Percentiles rank a stretch among this genome's conserved stretches.
Conservation (phyloP, 2,329 filamentous ascomycete genomes). For the Colletotrichum spinosum region DNA sequence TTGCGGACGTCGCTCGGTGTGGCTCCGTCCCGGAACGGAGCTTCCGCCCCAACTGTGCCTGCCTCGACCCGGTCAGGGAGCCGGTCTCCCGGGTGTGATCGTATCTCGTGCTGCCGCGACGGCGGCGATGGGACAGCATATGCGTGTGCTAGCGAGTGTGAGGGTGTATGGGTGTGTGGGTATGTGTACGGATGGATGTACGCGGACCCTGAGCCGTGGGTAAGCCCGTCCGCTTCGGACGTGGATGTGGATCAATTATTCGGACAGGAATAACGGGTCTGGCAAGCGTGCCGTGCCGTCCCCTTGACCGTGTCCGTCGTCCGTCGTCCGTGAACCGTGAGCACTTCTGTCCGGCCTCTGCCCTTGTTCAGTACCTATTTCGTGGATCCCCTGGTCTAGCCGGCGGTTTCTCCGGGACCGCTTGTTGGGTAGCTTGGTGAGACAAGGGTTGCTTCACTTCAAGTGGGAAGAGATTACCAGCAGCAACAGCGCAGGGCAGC, state of each 20-base stretch:
- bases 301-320: too few species aligned
- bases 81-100: conserved; percentile 18
- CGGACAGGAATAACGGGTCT: too few species aligned
- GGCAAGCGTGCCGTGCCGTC: too few species aligned
- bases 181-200: too few species aligned
- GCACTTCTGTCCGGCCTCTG: too few species aligned
- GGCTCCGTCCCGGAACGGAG: not conserved
- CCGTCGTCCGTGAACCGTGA: too few species aligned
- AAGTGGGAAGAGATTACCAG: too few species aligned
- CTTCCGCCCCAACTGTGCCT: conserved; percentile 12
- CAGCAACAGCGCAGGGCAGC: conserved; percentile 1
- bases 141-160: not conserved
- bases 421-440: not conserved
- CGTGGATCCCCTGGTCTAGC: conserved; percentile 13
- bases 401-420: not conserved
- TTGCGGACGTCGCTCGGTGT: too few species aligned
- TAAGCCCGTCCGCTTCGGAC: too few species aligned
- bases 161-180: too few species aligned
- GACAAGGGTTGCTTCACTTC: conserved; percentile 12
- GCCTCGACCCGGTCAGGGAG: conserved; percentile 23
- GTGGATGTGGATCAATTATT: too few species aligned
- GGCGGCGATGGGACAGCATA: conserved; percentile 20
- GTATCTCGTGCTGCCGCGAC: conserved; percentile 16
- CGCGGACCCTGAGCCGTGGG: too few species aligned
- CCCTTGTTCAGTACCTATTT: not conserved